These are phyloP conservation scores for Exophiala oligosperma DNA, from an alignment of 2,329 filamentous ascomycete species.

Conservation along the genomic window DNA sequence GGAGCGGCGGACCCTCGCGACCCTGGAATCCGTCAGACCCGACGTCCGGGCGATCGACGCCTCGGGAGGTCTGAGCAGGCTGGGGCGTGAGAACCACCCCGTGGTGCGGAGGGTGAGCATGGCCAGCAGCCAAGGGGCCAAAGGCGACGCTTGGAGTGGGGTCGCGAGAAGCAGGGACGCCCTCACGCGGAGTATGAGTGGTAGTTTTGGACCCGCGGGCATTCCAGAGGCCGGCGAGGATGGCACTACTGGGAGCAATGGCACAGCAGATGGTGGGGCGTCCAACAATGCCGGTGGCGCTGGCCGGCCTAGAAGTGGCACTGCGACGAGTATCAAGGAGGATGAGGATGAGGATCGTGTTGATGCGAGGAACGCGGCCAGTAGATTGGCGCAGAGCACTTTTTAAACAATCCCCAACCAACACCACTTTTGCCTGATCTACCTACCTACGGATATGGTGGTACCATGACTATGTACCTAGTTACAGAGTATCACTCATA, in stretches of 20 bases:
- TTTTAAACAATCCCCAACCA: constrained; percentile 56
- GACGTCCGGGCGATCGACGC: constrained; percentile 92
- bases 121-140: constrained; percentile 87
- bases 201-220: constrained; percentile 58
- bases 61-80: constrained; percentile 81
- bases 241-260: constrained; percentile 35
- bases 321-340: constrained; percentile 59
- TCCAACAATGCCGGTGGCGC: constrained; percentile 45
- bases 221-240: constrained; percentile 64
- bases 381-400: constrained; percentile 87
- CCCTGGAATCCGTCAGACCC: constrained; percentile 88
- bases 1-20: constrained; percentile 85
- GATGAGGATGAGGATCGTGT: constrained; percentile 89
- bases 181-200: constrained; percentile 74
- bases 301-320: constrained; percentile 33
- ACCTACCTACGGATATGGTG: neutral
- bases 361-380: constrained; percentile 93
- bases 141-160: constrained; percentile 97
- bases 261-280: constrained; percentile 52
- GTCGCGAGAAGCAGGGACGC: constrained; percentile 80
- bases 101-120: constrained; percentile 70
- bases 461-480: neutral
- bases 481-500: too few species aligned
- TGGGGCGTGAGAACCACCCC: constrained; percentile 87
- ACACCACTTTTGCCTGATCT: neutral